phyloP scores from a whole-genome alignment of 495 filamentous ascomycete species.

The Parathielavia appendiculata region DNA sequence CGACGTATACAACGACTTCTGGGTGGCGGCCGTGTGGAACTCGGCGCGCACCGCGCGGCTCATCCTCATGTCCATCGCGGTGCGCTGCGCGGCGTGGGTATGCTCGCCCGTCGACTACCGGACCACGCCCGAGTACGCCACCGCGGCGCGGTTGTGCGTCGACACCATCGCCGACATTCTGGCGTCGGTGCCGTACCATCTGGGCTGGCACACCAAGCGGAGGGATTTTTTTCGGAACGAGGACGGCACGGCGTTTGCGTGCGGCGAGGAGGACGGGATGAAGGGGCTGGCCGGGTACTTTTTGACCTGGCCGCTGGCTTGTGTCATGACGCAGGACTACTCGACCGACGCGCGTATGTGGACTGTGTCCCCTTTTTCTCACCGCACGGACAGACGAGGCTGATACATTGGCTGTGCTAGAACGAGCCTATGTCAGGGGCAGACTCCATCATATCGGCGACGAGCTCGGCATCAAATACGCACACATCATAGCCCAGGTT shows the following conservation, averaged over 20 bases:
- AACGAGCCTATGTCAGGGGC: conserved; percentile 44
- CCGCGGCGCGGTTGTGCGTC: conserved; percentile 34
- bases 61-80: conserved; percentile 40
- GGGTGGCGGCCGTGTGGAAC: conserved; percentile 46
- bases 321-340: conserved; percentile 44
- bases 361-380: not conserved
- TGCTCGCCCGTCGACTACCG: conserved; percentile 49
- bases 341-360: conserved; percentile 40
- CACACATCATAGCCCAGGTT: conserved; percentile 42
- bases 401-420: not conserved
- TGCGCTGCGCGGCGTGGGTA: conserved; percentile 50
- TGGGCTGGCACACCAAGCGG: conserved; percentile 42
- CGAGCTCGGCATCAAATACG: conserved; percentile 45
- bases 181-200: conserved; percentile 48
- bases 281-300: conserved; percentile 48
- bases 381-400: not conserved
- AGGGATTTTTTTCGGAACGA: conserved; percentile 20
- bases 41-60: conserved; percentile 41
- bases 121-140: conserved; percentile 50
- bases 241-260: conserved; percentile 30
- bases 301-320: conserved; percentile 34
- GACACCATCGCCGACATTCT: conserved; percentile 47
- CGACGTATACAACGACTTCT: conserved; percentile 49
- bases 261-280: conserved; percentile 32
- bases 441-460: conserved; percentile 44